These are phyloP conservation scores for Pilatotrama ljubarskyi DNA, from an alignment of 768 basidiomycete species.

Conservation along the genomic window DNA sequence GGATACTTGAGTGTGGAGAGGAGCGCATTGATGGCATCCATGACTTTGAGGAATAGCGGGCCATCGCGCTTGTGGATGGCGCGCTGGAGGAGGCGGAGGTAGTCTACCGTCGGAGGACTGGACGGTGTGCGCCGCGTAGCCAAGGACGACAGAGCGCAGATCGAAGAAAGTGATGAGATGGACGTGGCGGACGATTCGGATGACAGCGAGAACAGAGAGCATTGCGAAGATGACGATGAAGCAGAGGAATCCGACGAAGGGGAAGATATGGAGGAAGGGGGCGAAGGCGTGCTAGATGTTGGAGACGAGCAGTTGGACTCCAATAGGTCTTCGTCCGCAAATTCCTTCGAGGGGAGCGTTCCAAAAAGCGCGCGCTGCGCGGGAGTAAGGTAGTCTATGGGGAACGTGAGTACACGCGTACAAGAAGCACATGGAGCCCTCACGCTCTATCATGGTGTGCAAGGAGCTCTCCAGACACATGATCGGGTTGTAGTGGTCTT, in stretches of 20 bases:
- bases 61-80: constrained; percentile 72
- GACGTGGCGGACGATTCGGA: constrained; percentile 35
- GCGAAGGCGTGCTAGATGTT: constrained; percentile 10
- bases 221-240: constrained; percentile 36
- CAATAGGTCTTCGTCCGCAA: constrained; percentile 24
- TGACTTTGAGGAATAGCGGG: constrained; percentile 64
- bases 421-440: constrained; percentile 23
- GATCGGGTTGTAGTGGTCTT: constrained; percentile 86
- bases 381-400: constrained; percentile 64
- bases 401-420: background rate
- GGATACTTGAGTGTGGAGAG: constrained; percentile 70
- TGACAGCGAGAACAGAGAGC: constrained; percentile 25
- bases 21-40: constrained; percentile 61
- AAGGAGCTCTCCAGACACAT: constrained; percentile 74
- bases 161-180: constrained; percentile 35
- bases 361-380: constrained; percentile 68
- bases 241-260: constrained; percentile 41
- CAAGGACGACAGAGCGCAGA: constrained; percentile 31
- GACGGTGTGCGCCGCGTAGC: constrained; percentile 14
- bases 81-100: constrained; percentile 64
- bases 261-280: constrained; percentile 32
- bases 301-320: constrained; percentile 15
- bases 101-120: constrained; percentile 31
- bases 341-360: constrained; percentile 49
- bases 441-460: constrained; percentile 72